phyloP scores from a whole-genome alignment of 495 filamentous ascomycete species.

The Aspergillus hancockii region DNA sequence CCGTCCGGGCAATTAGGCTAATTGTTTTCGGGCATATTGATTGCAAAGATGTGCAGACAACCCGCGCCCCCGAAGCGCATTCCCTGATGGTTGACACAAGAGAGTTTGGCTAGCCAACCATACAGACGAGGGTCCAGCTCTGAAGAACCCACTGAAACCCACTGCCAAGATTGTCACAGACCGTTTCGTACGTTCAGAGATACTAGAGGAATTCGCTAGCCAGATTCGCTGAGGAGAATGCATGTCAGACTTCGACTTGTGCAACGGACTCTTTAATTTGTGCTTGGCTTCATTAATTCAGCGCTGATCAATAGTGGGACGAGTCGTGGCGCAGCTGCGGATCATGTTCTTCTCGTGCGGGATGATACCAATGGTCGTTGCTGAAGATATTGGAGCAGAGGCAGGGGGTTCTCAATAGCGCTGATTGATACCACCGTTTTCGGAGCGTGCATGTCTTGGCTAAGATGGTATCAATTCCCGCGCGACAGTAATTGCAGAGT shows the following conservation, averaged over 20 bases:
- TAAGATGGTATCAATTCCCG: neutral
- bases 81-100: neutral
- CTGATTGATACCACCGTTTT: neutral
- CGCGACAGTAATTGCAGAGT: neutral
- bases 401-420: neutral
- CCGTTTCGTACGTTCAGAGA: neutral
- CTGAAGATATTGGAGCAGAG: neutral
- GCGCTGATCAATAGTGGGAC: conserved; percentile 1
- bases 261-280: neutral
- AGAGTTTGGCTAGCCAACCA: neutral
- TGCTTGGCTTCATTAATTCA: neutral
- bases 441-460: neutral
- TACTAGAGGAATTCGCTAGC: neutral
- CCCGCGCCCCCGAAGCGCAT: neutral
- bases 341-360: neutral
- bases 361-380: neutral
- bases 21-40: neutral
- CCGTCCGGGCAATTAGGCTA: neutral
- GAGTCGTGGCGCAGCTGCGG: conserved; percentile 2
- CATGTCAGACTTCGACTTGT: conserved; percentile 1
- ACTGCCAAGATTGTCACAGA: neutral
- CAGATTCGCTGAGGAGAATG: neutral
- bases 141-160: neutral
- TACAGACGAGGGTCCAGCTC: neutral
- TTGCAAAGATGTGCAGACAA: neutral